These are phyloP conservation scores for Pseudocercospora fuligena DNA, from an alignment of 2,329 filamentous ascomycete genomes.

Conservation along the genomic window DNA sequence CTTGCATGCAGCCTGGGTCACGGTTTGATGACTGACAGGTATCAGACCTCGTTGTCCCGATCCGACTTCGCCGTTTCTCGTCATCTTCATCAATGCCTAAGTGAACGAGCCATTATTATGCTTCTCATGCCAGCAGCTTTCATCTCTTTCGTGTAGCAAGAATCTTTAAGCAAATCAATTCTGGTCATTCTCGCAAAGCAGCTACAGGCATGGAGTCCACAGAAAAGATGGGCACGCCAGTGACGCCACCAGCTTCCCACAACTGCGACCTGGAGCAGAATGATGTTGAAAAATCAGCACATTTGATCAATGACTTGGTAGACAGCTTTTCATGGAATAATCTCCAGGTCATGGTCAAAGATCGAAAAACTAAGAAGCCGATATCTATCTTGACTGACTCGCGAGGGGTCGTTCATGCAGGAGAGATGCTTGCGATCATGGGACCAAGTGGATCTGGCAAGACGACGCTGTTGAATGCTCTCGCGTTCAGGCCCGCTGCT, in stretches of 20 bases:
- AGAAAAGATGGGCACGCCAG: neutral
- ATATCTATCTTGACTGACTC: slow-evolving; percentile 68
- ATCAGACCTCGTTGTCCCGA: neutral
- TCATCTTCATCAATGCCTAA: neutral
- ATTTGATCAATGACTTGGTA: slow-evolving; percentile 68
- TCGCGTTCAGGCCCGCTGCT: slow-evolving; percentile 65
- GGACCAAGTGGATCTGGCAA: slow-evolving; percentile 75
- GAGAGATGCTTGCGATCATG: slow-evolving; percentile 79
- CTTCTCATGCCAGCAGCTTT: neutral
- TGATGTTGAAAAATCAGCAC: slow-evolving; percentile 39
- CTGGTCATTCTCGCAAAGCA: neutral
- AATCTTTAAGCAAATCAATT: neutral
- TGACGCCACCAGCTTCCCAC: neutral
- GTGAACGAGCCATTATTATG: neutral
- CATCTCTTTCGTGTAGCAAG: neutral
- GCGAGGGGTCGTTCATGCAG: slow-evolving; percentile 67
- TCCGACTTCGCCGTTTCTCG: neutral
- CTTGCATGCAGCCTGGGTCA: neutral
- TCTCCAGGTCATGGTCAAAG: slow-evolving; percentile 73
- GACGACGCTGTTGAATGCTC: slow-evolving; percentile 79
- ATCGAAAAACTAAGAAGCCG: slow-evolving; percentile 66
- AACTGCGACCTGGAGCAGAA: neutral
- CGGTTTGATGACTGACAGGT: neutral
- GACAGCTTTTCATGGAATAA: slow-evolving; percentile 67
- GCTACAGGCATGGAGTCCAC: neutral